Base-by-base conservation (phyloP, 768 basidiomycete genomes). In the Cyclocybe aegerita region DNA sequence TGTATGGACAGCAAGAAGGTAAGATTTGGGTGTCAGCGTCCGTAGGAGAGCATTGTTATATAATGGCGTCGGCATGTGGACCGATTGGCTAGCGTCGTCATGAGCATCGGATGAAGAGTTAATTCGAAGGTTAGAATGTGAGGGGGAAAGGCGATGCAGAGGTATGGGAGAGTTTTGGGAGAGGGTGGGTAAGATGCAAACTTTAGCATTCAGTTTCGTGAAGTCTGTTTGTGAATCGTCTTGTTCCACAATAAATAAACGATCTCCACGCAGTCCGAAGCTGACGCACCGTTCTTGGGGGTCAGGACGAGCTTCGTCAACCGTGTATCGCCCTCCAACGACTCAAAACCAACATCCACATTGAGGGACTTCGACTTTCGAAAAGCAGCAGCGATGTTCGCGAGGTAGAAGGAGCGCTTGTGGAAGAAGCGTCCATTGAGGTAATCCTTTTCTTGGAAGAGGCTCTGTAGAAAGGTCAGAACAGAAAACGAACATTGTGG, bases 381-480 rank as follows among this genome's bases (percentile, higher is more conserved):
- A 35, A 93, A 64, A 1, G 81, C 79, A 7, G 79, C 74, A 1
- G 90, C 89, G 39, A 98, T 71, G 4, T 80, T 81, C 6, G 93
- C 88, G 14, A 98, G 79, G 23, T 92, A 99, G 64, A 88, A 93
- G 0, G 92, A 86, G 35, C 91, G 78, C 64, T 98, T 98, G 64
- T 95, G 88, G 64, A 96, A 95, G 65, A 88, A 93, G 9, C 97
- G 82, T 7, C 85, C 81, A 62, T 94, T 87, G 50, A 93, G 74
- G 56, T 93, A 91, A 63, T 98, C 95, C 64, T 98, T 99, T 61
- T 95, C 92, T 72, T 96, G 92, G 61, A 98, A 95, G n/a, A 97
- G 72, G 41, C 58, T 65, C 88, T 90, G 47, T 14, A 9, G 16
- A 33, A 23, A 49, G n/a, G 14, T 35, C 34, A 49, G 8, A 30